These are phyloP conservation scores for Tremellales sp. DNA, from an alignment of 1,284 basidiomycete genomes.

Conservation along the genomic window DNA sequence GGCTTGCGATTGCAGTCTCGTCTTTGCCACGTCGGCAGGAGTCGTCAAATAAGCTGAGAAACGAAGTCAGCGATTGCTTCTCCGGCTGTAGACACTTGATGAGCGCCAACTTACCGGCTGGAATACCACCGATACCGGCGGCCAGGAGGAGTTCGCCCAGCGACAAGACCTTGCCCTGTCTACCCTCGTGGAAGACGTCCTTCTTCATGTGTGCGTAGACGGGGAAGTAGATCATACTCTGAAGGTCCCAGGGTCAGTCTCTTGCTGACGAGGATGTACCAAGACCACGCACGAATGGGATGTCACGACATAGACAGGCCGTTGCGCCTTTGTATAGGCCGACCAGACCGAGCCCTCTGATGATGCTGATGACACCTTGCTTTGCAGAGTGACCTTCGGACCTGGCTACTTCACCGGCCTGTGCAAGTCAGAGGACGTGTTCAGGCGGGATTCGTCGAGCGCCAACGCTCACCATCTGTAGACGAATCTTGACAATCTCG, in stretches of 20 bases:
- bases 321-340: constrained; percentile 66
- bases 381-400: constrained; percentile 62
- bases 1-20: constrained; percentile 94
- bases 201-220: constrained; percentile 54
- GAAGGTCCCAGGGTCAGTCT: constrained; percentile 20
- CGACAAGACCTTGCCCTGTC: constrained; percentile 84
- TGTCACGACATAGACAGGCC: constrained; percentile 38
- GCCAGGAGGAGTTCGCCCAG: constrained; percentile 81
- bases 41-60: constrained; percentile 31
- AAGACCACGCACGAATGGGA: constrained; percentile 54
- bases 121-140: constrained; percentile 69
- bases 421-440: background rate
- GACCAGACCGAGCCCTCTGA: constrained; percentile 84
- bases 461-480: constrained; percentile 87
- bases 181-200: constrained; percentile 93
- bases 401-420: constrained; percentile 78
- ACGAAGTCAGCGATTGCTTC: background rate
- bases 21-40: constrained; percentile 78
- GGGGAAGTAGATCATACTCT: constrained; percentile 52
- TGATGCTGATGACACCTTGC: constrained; percentile 85
- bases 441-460: background rate
- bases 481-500: constrained; percentile 79
- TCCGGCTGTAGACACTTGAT: background rate
- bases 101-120: constrained; percentile 51
- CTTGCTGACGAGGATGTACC: too few relatives aligned